These are phyloP conservation scores for Nymphaea colorata DNA, from an alignment of 164 flowering plant species.

Conservation along the genomic window DNA sequence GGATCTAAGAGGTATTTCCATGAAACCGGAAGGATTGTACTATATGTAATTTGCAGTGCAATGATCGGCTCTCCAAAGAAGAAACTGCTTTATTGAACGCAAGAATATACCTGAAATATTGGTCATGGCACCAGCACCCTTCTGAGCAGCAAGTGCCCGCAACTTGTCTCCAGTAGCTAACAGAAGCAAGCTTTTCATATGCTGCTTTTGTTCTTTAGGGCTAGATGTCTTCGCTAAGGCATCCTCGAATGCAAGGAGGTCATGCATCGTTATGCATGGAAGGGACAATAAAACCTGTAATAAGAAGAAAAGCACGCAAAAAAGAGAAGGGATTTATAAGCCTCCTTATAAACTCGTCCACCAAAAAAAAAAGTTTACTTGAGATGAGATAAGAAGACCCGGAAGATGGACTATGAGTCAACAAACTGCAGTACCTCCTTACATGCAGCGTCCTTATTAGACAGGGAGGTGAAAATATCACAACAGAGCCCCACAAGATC, in stretches of 20 bases:
- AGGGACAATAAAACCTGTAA: conserved; percentile 77
- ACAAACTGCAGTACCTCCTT: too few relatives aligned
- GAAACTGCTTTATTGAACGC: too few relatives aligned
- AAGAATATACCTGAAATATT: conserved; percentile 58
- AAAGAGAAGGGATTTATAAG: too few relatives aligned
- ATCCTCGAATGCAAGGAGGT: conserved; percentile 79
- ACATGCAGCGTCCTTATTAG: conserved; percentile 84
- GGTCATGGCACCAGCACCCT: conserved; percentile 69
- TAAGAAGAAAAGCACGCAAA: conserved; percentile 4
- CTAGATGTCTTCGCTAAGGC: conserved; percentile 74
- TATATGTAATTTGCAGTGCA: too few relatives aligned
- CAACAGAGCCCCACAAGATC: conserved; percentile 83
- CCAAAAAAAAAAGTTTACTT: too few relatives aligned
- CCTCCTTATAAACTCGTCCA: too few relatives aligned
- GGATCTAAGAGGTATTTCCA: too few relatives aligned
- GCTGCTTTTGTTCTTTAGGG: conserved; percentile 89
- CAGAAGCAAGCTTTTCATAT: conserved; percentile 73
- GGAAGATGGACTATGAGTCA: too few relatives aligned
- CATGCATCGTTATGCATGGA: conserved; percentile 54
- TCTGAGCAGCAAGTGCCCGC: conserved; percentile 83
- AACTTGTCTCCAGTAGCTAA: conserved; percentile 78
- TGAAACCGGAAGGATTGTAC: too few relatives aligned
- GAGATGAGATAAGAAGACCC: too few relatives aligned
- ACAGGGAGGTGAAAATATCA: conserved; percentile 67
- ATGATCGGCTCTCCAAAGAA: too few relatives aligned